Evolutionary conservation across 257 asterid species (phyloP).

Genomic region (Thymus mandschuricus): DNA sequence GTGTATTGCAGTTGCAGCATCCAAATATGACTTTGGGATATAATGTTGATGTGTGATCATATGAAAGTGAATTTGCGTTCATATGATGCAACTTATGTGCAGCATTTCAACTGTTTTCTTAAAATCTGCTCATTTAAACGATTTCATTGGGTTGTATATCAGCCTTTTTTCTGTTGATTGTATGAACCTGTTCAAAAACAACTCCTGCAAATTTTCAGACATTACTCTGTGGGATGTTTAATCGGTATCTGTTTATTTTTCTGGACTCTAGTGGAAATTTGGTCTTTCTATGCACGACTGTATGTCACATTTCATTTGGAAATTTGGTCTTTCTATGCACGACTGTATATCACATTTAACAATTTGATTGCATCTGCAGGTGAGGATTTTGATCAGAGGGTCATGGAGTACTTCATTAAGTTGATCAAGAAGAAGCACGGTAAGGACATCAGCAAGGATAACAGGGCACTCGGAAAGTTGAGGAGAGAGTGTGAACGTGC

Average conservation of each 20-base stretch:
- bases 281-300: not conserved
- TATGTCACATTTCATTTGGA: not conserved
- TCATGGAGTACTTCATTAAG: conserved; percentile 96
- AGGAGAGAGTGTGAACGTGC: conserved; percentile 95
- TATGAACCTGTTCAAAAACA: not conserved
- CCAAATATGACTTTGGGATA: not conserved
- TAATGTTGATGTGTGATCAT: not conserved
- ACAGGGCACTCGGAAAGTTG: conserved; percentile 94
- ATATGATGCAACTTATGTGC: not conserved
- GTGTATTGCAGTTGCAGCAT: not conserved
- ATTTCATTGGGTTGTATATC: not conserved
- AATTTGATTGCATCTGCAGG: conserved; percentile 47
- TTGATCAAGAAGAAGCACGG: conserved; percentile 95
- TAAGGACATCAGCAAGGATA: conserved; percentile 94
- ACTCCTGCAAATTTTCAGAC: not conserved
- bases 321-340: not conserved
- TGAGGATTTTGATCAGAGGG: conserved; percentile 95
- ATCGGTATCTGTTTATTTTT: not conserved
- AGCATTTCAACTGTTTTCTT: not conserved
- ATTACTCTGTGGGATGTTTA: not conserved
- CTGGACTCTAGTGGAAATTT: not conserved
- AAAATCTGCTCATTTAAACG: not conserved
- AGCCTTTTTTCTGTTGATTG: not conserved
- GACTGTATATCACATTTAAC: conserved; percentile 9
- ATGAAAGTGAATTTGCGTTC: not conserved